These are phyloP conservation scores for Ascochyta rabiei DNA, from an alignment of 2,329 filamentous ascomycete species.

Conservation along the genomic window DNA sequence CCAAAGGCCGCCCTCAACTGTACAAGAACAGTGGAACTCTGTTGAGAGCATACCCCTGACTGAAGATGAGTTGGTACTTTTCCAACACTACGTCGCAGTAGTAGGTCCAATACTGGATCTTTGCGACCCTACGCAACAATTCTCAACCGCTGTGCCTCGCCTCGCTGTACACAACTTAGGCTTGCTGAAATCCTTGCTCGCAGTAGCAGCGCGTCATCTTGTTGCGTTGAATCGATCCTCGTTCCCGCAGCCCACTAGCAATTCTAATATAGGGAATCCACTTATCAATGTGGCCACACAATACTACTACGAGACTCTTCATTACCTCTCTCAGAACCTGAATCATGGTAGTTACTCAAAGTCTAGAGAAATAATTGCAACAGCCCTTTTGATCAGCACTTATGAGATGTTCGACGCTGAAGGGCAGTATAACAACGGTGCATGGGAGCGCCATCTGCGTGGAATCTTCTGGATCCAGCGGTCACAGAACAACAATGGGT, in stretches of 20 bases:
- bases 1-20: constrained; percentile 6
- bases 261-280: constrained; percentile 29
- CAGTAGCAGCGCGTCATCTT: constrained; percentile 60
- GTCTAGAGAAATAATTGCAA: constrained; percentile 64
- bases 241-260: constrained; percentile 13
- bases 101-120: constrained; percentile 52
- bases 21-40: constrained; percentile 37
- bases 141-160: constrained; percentile 41
- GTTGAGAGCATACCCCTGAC: constrained; percentile 33
- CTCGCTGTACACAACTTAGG: constrained; percentile 60
- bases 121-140: constrained; percentile 51
- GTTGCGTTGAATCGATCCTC: constrained; percentile 47
- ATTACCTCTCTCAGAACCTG: constrained; percentile 66
- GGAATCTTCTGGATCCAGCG: constrained; percentile 71
- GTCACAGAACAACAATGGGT: constrained; percentile 64
- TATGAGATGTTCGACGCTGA: constrained; percentile 71
- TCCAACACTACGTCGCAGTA: constrained; percentile 48
- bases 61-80: constrained; percentile 48
- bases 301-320: constrained; percentile 69
- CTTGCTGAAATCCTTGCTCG: constrained; percentile 63
- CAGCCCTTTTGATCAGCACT: constrained; percentile 64
- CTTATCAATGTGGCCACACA: constrained; percentile 49
- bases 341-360: constrained; percentile 63
- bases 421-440: constrained; percentile 49
- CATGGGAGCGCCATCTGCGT: constrained; percentile 68